Base-by-base conservation (phyloP, 352 stramenopile species). In the Globisporangium takayamanum region DNA sequence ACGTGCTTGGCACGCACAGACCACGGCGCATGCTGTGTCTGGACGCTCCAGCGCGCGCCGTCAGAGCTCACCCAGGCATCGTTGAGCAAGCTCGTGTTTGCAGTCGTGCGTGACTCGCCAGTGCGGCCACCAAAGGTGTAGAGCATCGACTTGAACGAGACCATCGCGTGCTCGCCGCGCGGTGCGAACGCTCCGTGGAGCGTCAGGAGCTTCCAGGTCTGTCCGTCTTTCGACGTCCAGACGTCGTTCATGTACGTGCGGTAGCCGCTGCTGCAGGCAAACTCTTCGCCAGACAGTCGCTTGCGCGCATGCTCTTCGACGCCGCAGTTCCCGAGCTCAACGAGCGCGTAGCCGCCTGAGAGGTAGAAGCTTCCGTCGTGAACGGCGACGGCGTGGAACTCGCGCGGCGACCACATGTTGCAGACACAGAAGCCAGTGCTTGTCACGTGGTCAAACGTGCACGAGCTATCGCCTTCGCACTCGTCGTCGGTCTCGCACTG, bases 331-430 rank as follows among this genome's bases (percentile, higher is more conserved):
- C 76, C 76, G 16, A 80, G 68, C 53, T 88, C 72, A 18, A 91
- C 62, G 39, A 74, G 52, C 30, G 79, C 78, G 59, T 89, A 91
- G 12, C 81, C 81, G 14, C 81, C 81, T 6, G 73, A 80, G 18
- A 92, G 51, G 22, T 74, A 92, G 22, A 92, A 58, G 14, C 51
- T 63, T 15, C 62, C 50, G 4, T 72, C 64, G 57, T 82, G 70
- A 22, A 84, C 50, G 6, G 59, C 62, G 6, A 89, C 76, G 0
- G 78, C 77, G 56, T 90, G 80, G 58, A 82, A 84, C 66, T 92
- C 82, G 28, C 82, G 78, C 11, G 82, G 76, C 4, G 76, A 86
- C 80, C 82, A 92, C 72, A 92, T 87, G 30, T 85, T 84, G 68
- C 81, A 91, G 3, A 79, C 68, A 45, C 81, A 91, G 41, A 74